Evolutionary conservation across 2,329 filamentous ascomycete species (phyloP).

Genomic region (Aureobasidium sp.): DNA sequence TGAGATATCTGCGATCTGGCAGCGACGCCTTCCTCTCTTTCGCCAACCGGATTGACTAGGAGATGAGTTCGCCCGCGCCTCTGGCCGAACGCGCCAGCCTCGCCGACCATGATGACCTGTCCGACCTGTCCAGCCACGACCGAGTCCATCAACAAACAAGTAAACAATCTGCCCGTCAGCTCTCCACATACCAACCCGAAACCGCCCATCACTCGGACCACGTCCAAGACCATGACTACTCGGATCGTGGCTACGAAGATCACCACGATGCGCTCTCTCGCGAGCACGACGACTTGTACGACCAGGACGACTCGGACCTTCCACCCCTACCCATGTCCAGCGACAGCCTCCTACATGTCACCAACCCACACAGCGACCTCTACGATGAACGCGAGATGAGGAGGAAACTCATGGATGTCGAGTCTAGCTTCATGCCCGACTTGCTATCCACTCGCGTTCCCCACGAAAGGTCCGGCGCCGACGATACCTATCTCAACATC

Average conservation of each 20-base stretch:
- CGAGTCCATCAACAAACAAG: constrained; percentile 12
- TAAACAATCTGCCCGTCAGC: constrained; percentile 6
- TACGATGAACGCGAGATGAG: constrained; percentile 65
- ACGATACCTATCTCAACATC: constrained; percentile 51
- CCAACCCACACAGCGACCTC: constrained; percentile 43
- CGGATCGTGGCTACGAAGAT: not conserved
- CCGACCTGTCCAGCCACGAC: not conserved
- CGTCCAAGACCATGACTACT: too few species aligned
- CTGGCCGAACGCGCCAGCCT: not conserved
- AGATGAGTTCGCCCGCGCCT: constrained; percentile 13
- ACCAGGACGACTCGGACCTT: constrained; percentile 41
- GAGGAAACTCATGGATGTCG: constrained; percentile 65
- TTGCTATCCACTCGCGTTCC: constrained; percentile 38
- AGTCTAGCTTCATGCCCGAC: constrained; percentile 70
- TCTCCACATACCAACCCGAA: not conserved
- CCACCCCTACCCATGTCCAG: constrained; percentile 23
- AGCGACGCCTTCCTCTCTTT: constrained; percentile 15
- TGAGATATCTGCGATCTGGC: constrained; percentile 11
- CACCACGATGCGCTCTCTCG: constrained; percentile 23
- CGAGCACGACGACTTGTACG: constrained; percentile 43
- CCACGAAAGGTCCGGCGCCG: constrained; percentile 36
- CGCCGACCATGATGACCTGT: not conserved
- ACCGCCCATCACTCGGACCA: not conserved
- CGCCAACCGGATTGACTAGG: constrained; percentile 20
- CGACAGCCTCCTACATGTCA: constrained; percentile 33